Evolutionary conservation across 2,329 filamentous ascomycete genomes (phyloP), one percentile per base, ranked within the genome.

Genomic region (Ustulina deusta): DNA sequence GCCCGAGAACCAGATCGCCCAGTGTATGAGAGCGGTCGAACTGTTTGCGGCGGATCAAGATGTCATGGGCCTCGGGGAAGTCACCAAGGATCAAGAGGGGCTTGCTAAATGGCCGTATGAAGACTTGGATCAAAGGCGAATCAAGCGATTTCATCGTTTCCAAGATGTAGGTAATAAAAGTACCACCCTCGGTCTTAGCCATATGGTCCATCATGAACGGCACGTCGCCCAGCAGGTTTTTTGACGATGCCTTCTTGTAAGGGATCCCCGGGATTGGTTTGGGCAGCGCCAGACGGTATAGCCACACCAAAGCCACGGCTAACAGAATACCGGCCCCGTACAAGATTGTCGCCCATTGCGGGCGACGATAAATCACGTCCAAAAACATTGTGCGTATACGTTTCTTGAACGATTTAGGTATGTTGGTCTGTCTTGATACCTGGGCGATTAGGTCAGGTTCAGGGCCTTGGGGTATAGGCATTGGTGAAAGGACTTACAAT

Each of bases 91-190:
- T 58, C 9, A 81, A 69, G 15, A 68, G 73, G 0, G 80, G 79
- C 49, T 70, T 71, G 6, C 71, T 66, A 27, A 81, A 76, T 0
- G 79, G 80, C 20, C 71, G 63, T 1, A 81, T 56, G 44, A 81
- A 82, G 36, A 80, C 60, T 34, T 82, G 80, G 4, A 73, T 59
- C 1, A 82, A 66, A 1, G 79, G 77, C 0, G 71, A 51, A 7
- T 62, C 57, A 13, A 64, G n/a, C 0, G 55, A 40, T 6, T 54
- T 17, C 1, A 63, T 36, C 69, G 69, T 65, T 15, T 54, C 49
- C 1, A 52, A 32, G 17, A 63, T 29, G 38, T 63, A 73, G 9
- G 25, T 17, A 2, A 51, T 25, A n/a, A 70, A 67, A 7, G 59
- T 54, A 15, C 57, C 52, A 15, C 34, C 20, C 29, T 63, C 29